phyloP scores from a whole-genome alignment of 106 monocot species.

The Dioscorea dumetorum region DNA sequence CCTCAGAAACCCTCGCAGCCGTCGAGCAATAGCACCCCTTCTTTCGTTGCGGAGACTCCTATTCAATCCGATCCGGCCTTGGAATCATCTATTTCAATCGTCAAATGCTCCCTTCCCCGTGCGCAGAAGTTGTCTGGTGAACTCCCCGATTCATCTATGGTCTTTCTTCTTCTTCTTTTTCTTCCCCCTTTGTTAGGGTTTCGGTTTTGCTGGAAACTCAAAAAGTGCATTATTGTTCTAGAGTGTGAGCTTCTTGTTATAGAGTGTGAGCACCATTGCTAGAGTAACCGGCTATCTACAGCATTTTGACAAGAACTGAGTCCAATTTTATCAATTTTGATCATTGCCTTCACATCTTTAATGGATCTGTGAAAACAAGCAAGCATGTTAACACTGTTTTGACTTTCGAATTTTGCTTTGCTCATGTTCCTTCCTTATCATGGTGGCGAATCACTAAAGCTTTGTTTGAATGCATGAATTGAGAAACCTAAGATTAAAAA shows the following conservation, averaged over 20 bases:
- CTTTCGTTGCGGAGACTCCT: conserved; percentile 29
- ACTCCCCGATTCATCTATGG: neutral
- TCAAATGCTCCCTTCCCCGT: conserved; percentile 14
- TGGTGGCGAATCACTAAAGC: too few species aligned
- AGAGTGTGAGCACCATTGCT: too few species aligned
- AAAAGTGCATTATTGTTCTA: neutral
- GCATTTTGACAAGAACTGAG: too few species aligned
- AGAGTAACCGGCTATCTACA: too few species aligned
- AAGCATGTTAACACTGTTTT: too few species aligned
- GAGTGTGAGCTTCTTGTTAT: neutral
- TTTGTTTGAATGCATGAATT: too few species aligned
- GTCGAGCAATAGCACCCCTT: conserved; percentile 12
- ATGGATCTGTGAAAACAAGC: too few species aligned
- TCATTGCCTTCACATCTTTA: too few species aligned
- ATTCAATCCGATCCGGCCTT: neutral
- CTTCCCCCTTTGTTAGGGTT: neutral
- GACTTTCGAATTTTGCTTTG: too few species aligned
- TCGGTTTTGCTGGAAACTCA: neutral
- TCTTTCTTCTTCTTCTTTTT: neutral
- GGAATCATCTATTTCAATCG: conserved; percentile 13
- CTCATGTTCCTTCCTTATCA: too few species aligned
- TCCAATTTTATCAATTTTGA: too few species aligned
- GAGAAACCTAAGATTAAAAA: too few species aligned
- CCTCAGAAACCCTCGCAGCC: conserved; percentile 20
- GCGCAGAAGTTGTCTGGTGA: conserved; percentile 13